Conservation (phyloP, 1,284 basidiomycete species). For the Ceratobasidium sp. region DNA sequence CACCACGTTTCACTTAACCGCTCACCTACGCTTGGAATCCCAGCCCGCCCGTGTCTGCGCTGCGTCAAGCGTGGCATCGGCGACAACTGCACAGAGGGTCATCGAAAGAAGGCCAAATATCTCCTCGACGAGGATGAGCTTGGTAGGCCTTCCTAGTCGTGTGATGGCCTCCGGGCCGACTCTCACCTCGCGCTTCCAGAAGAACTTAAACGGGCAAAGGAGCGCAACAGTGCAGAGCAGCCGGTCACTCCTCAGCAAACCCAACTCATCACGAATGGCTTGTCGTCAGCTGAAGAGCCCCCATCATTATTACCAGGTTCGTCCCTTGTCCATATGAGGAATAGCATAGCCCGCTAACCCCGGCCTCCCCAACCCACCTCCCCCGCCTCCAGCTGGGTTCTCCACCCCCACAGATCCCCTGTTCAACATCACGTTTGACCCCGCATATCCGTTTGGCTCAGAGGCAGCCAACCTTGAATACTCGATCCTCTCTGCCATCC, state of each 20-base stretch:
- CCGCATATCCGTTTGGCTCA: constrained; percentile 77
- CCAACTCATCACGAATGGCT: constrained; percentile 5
- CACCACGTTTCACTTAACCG: constrained; percentile 46
- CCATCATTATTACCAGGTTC: constrained; percentile 43
- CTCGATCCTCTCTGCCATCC: constrained; percentile 89
- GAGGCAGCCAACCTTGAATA: constrained; percentile 92
- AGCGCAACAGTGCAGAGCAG: constrained; percentile 47
- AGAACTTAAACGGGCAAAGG: constrained; percentile 49
- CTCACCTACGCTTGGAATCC: constrained; percentile 48
- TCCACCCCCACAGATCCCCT: constrained; percentile 67
- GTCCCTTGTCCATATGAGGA: constrained; percentile 47
- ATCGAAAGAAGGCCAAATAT: constrained; percentile 98
- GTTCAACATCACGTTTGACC: constrained; percentile 70
- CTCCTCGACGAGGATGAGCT: constrained; percentile 91
- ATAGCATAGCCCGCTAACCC: constrained; percentile 49
- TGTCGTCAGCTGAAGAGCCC: constrained; percentile 18
- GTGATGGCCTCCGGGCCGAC: constrained; percentile 21
- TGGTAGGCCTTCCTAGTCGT: constrained; percentile 63
- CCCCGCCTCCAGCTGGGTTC: constrained; percentile 44
- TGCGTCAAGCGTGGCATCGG: constrained; percentile 95
- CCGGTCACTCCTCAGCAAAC: constrained; percentile 36
- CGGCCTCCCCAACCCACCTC: constrained; percentile 49
- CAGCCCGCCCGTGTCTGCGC: constrained; percentile 93
- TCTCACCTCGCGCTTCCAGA: constrained; percentile 38
- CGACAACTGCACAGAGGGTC: constrained; percentile 90